These are phyloP conservation scores for Rehmannia glutinosa DNA, from an alignment of 257 asterid genomes.

Conservation along the genomic window DNA sequence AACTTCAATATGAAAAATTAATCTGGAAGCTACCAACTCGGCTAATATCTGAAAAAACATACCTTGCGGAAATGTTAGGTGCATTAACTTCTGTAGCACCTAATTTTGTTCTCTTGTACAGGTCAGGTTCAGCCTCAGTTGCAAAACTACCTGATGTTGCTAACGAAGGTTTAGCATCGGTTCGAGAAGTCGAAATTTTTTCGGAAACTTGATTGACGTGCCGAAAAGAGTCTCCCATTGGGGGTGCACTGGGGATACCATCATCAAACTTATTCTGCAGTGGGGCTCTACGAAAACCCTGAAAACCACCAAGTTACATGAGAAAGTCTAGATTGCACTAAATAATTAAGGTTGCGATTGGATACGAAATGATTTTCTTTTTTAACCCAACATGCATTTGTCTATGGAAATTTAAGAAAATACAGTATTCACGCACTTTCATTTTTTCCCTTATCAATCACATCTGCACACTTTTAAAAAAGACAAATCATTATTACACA, in stretches of 20 bases:
- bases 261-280: constrained; percentile 29
- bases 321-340: constrained; percentile 6
- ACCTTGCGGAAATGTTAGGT: constrained; percentile 53
- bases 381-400: too few species aligned
- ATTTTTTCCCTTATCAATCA: too few species aligned
- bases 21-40: neutral
- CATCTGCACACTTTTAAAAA: too few species aligned
- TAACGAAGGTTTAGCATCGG: constrained; percentile 24
- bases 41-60: neutral
- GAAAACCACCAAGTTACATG: constrained; percentile 10
- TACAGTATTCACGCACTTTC: too few species aligned
- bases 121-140: constrained; percentile 26
- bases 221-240: constrained; percentile 33
- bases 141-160: constrained; percentile 35
- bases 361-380: too few species aligned
- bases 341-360: too few species aligned
- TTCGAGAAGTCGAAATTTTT: constrained; percentile 22
- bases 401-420: too few species aligned
- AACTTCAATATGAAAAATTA: neutral
- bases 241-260: constrained; percentile 87
- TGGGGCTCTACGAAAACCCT: constrained; percentile 21
- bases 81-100: constrained; percentile 28
- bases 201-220: constrained; percentile 35
- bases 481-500: too few species aligned
- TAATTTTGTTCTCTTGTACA: constrained; percentile 16